Evolutionary conservation across 2,329 filamentous ascomycete genomes (phyloP).

Genomic region (Aspergillus udagawae): DNA sequence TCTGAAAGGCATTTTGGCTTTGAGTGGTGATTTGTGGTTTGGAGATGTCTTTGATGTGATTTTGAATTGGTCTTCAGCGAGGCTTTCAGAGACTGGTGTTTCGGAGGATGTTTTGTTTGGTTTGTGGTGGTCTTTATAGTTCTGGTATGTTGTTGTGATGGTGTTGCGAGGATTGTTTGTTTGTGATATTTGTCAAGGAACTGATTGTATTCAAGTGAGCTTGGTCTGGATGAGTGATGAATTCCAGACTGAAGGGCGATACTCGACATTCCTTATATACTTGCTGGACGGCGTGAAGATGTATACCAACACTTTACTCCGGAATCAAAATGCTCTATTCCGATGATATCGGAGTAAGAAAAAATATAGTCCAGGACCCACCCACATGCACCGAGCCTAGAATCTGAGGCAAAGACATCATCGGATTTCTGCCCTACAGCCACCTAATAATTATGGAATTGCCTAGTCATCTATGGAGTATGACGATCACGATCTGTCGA

Average conservation of each 20-base stretch:
- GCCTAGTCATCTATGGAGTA: neutral
- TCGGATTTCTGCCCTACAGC: neutral
- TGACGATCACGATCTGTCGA: neutral
- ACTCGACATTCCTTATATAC: neutral
- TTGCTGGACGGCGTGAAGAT: neutral
- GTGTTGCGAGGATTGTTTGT: neutral
- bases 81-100: neutral
- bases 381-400: neutral
- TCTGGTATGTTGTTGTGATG: neutral
- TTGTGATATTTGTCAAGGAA: neutral
- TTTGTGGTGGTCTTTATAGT: neutral
- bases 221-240: neutral
- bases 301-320: neutral
- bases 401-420: neutral
- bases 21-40: neutral
- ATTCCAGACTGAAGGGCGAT: neutral
- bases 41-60: slow-evolving; percentile 1
- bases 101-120: neutral
- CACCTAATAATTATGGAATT: neutral
- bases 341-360: neutral
- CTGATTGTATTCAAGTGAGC: neutral
- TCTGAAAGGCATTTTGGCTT: neutral
- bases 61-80: neutral
- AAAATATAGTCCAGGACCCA: neutral
- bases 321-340: neutral